phyloP scores from a whole-genome alignment of 306 rosid genomes.

The Vachellia collinsii region DNA sequence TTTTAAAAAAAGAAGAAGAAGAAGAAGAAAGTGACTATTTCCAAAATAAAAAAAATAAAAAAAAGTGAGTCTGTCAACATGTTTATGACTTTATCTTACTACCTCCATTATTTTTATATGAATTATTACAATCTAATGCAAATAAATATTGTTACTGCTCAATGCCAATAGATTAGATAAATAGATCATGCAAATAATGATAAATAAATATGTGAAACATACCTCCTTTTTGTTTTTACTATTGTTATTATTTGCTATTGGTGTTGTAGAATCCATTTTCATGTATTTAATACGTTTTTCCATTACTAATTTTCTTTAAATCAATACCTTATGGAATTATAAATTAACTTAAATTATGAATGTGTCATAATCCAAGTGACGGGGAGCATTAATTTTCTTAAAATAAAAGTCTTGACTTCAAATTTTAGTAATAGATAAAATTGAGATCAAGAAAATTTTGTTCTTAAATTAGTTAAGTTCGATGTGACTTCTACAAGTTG shows the following conservation, averaged over 20 bases:
- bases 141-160: neutral
- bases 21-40: neutral
- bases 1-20: too few relatives aligned
- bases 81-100: neutral
- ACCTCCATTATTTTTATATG: neutral
- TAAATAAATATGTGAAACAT: neutral
- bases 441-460: neutral
- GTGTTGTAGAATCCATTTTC: too few relatives aligned
- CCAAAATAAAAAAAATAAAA: too few relatives aligned
- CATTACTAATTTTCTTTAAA: neutral
- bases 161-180: neutral
- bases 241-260: neutral
- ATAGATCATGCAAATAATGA: neutral
- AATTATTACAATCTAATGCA: neutral
- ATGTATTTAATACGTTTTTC: neutral
- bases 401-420: neutral
- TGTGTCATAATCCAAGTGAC: neutral
- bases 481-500: neutral
- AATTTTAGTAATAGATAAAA: neutral
- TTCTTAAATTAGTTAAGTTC: neutral
- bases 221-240: neutral
- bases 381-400: neutral
- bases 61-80: neutral
- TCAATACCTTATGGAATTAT: neutral
- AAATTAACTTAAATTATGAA: neutral